phyloP scores from a whole-genome alignment of 345 rosid genomes.

The Rubroshorea leprosula region DNA sequence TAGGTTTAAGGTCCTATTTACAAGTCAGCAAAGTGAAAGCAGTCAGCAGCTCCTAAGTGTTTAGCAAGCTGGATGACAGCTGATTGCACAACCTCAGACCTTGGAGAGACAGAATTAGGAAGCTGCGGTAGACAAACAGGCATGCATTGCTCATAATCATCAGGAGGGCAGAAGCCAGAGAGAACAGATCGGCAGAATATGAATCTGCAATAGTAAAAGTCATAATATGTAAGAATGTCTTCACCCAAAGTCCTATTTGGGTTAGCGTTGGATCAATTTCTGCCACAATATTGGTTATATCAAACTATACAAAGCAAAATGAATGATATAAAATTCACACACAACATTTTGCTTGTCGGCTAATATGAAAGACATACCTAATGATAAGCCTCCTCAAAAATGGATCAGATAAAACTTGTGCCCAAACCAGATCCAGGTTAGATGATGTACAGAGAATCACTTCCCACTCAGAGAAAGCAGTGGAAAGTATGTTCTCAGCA shows the following conservation, averaged over 20 bases:
- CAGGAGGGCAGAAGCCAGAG: slow-evolving; percentile 35
- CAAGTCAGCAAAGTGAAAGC: slow-evolving; percentile 40
- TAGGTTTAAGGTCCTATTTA: slow-evolving; percentile 17
- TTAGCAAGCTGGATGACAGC: slow-evolving; percentile 51
- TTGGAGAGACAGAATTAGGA: slow-evolving; percentile 54
- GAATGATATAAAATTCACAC: too few species aligned
- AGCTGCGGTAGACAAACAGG: slow-evolving; percentile 84
- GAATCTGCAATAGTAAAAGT: slow-evolving; percentile 49
- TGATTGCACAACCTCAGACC: slow-evolving; percentile 43
- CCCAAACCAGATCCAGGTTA: slow-evolving; percentile 89
- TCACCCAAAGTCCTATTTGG: neutral
- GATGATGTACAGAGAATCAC: slow-evolving; percentile 71
- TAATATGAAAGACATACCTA: slow-evolving; percentile 40
- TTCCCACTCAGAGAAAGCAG: slow-evolving; percentile 80
- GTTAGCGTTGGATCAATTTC: too few species aligned
- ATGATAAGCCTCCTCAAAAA: slow-evolving; percentile 86
- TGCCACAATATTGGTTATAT: too few species aligned
- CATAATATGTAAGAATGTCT: neutral
- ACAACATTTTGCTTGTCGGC: too few species aligned
- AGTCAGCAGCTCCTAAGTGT: slow-evolving; percentile 51
- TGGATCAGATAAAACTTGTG: slow-evolving; percentile 77
- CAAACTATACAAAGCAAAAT: slow-evolving; percentile 2
- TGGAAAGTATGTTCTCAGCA: slow-evolving; percentile 71
- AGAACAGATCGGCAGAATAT: slow-evolving; percentile 75
- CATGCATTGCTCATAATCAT: slow-evolving; percentile 44